Evolutionary conservation across 192 early-diverging fungal species (phyloP), one percentile per base, ranked within the genome.

Genomic region (Lobulomyces angularis): DNA sequence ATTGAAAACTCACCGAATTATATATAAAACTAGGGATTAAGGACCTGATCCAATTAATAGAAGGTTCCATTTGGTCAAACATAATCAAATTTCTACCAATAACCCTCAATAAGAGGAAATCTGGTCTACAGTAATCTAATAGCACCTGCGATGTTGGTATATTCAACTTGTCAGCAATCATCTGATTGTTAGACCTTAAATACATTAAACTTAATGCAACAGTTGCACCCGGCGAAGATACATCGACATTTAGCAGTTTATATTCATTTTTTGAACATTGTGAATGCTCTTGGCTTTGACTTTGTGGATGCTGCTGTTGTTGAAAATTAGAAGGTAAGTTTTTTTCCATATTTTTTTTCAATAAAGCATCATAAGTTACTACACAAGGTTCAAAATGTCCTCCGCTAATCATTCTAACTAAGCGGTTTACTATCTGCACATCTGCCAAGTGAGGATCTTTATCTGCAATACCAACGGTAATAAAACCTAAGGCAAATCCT

Each of bases 201-300:
- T 79, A 91, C 51, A 83, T 79, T 16, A 96, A 59, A 0, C 78
- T 87, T 12, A 96, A 54, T 0, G 91, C 91, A 19, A 90, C 72
- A 6, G 76, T 74, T 0, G 84, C 74, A n/a, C 80, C 77, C 9
- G 64, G 54, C 5, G 72, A 61, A 0, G 72, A 69, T 4, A 71
- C 37, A 27, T 72, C 70, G 12, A 73, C 35, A n/a, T 67, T 65
- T 27, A 55, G 48, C 14, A 41, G 29, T 27, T 36, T 43, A 27
- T 18, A 44, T 37, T 29, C n/a, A 8, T 37, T 18, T 37, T 34
- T 3, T 33, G 46, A 12, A 45, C 48, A 16, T 36, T 46, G 16
- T 41, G 18, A 7, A 17, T 12, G 7, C 28, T 25, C 11, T 33
- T 29, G 11, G 28, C 27, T 5, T 26, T 22, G 9, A 46, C 3